Percentiles rank a stretch among this genome's conserved stretches.
These are phyloP conservation scores for Sambucus nigra DNA, from an alignment of 129 eudicot genomes.

Conservation along the genomic window DNA sequence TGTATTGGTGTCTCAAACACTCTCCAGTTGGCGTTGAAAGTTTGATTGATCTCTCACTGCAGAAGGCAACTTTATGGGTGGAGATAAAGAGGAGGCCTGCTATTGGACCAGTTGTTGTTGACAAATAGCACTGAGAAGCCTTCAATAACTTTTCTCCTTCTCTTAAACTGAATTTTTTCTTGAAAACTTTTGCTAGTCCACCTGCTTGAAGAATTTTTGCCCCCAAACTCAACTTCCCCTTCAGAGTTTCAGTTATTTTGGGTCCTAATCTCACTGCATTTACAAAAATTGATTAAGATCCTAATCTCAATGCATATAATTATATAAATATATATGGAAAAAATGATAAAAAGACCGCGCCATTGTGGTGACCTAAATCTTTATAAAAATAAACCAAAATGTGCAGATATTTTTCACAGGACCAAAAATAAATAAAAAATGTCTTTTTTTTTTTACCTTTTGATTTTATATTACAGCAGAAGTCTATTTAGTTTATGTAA, in stretches of 20 bases:
- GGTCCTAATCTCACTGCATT: slow-evolving; percentile 26
- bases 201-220: slow-evolving; percentile 33
- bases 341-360: too few relatives aligned
- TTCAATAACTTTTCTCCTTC: slow-evolving; percentile 25
- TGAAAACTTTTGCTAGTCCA: slow-evolving; percentile 29
- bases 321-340: too few relatives aligned
- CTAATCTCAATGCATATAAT: too few relatives aligned
- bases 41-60: slow-evolving; percentile 32
- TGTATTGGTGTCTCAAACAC: slow-evolving; percentile 20
- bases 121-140: slow-evolving; percentile 31
- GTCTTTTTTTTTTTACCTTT: too few relatives aligned
- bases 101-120: slow-evolving; percentile 36
- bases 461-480: too few relatives aligned
- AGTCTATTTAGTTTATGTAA: too few relatives aligned
- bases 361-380: too few relatives aligned
- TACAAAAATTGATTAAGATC: too few relatives aligned
- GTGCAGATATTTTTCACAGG: too few relatives aligned
- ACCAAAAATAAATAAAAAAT: too few relatives aligned
- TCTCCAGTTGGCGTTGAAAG: slow-evolving; percentile 19
- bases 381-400: too few relatives aligned
- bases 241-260: slow-evolving; percentile 22
- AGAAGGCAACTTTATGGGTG: slow-evolving; percentile 21
- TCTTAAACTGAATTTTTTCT: slow-evolving; percentile 16
- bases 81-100: slow-evolving; percentile 32
- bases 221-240: slow-evolving; percentile 29